These are phyloP conservation scores for Iodosphaeria phyllophila DNA, from an alignment of 2,329 filamentous ascomycete species.

Conservation along the genomic window DNA sequence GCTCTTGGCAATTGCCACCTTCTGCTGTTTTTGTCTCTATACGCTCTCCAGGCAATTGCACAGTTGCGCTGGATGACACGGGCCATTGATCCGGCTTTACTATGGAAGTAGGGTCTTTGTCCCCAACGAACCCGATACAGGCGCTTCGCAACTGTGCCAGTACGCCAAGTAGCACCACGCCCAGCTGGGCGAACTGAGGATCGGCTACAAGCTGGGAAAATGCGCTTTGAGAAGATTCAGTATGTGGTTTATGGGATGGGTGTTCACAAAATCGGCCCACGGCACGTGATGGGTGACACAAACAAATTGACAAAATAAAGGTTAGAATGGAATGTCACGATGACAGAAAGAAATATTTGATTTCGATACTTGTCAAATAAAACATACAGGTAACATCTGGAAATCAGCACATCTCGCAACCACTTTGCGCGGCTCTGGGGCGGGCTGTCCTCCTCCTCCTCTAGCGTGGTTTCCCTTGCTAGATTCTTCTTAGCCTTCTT, in stretches of 20 bases:
- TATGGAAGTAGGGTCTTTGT: too few relatives aligned
- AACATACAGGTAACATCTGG: conserved; percentile 25
- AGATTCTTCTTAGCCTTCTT: conserved; percentile 9
- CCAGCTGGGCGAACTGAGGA: conserved; percentile 53
- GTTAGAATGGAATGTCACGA: too few relatives aligned
- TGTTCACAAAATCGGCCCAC: not conserved
- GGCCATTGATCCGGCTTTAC: too few relatives aligned
- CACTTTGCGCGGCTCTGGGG: conserved; percentile 15
- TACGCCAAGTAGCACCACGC: conserved; percentile 46
- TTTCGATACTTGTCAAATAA: too few relatives aligned
- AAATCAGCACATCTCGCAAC: conserved; percentile 19
- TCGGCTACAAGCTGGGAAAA: conserved; percentile 57
- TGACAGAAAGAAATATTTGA: too few relatives aligned
- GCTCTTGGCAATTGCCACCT: too few relatives aligned
- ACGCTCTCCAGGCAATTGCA: too few relatives aligned
- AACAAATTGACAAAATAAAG: too few relatives aligned
- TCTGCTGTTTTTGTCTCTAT: too few relatives aligned
- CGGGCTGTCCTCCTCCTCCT: conserved; percentile 1
- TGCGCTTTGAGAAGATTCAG: conserved; percentile 19
- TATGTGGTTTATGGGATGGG: not conserved
- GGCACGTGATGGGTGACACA: too few relatives aligned
- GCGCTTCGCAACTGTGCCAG: conserved; percentile 37
- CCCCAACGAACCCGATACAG: conserved; percentile 17
- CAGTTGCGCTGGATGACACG: too few relatives aligned
- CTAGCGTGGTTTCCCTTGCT: conserved; percentile 1